phyloP scores from a whole-genome alignment of 176 grass and related monocot species.

The Aegilops bicornis region DNA sequence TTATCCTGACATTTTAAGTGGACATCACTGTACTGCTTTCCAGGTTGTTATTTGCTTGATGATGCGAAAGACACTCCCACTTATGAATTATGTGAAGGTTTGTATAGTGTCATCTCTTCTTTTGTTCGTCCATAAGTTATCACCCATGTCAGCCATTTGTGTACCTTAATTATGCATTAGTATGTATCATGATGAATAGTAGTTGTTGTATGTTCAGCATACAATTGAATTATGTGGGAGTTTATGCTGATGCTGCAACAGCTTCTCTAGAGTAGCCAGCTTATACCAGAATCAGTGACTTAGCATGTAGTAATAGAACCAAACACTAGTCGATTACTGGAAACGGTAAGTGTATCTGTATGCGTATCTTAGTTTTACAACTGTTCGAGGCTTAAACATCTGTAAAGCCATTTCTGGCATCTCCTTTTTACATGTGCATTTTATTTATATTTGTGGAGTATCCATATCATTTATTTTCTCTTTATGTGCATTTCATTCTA shows the following conservation, averaged over 20 bases:
- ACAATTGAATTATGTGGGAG: not conserved
- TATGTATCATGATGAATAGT: not conserved
- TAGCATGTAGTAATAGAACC: not conserved
- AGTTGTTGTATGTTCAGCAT: not conserved
- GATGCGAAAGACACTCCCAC: slow-evolving; percentile 69
- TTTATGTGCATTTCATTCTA: not conserved
- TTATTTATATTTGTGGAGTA: not conserved
- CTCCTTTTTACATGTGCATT: not conserved
- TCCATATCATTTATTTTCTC: not conserved
- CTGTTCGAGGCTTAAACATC: not conserved
- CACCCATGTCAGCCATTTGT: not conserved
- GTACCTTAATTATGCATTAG: not conserved
- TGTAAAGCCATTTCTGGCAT: slow-evolving; percentile 11
- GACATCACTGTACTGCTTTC: slow-evolving; percentile 24
- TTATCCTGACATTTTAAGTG: slow-evolving; percentile 19
- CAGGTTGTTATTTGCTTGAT: slow-evolving; percentile 98
- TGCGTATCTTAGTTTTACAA: not conserved
- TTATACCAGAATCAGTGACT: not conserved
- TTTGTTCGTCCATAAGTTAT: not conserved
- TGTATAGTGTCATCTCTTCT: slow-evolving; percentile 16
- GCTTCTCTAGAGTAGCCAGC: slow-evolving; percentile 13
- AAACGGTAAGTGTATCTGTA: slow-evolving; percentile 9
- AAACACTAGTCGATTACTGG: slow-evolving; percentile 16
- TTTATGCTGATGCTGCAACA: not conserved
- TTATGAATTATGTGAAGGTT: slow-evolving; percentile 91